phyloP scores from a whole-genome alignment of 352 stramenopile species.

The Pythium dissimile region DNA sequence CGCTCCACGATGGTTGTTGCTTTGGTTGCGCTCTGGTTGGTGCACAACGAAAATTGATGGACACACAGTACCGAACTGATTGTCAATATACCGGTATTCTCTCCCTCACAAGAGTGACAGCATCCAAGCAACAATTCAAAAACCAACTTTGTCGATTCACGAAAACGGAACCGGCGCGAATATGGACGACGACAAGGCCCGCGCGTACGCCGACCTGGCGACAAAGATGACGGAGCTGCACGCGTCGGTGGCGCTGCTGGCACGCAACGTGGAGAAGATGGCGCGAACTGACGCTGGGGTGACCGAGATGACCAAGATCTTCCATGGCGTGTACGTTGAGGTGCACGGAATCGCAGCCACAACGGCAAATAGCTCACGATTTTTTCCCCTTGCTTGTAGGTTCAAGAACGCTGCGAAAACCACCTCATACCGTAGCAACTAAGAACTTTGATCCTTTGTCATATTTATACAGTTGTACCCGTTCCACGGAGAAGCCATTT shows the following conservation, averaged over 20 bases:
- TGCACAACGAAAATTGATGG: constrained; percentile 20
- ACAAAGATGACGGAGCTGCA: constrained; percentile 76
- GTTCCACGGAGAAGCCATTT: too few relatives aligned
- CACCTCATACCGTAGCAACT: constrained; percentile 24
- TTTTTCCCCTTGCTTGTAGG: constrained; percentile 1
- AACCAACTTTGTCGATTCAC: too few relatives aligned
- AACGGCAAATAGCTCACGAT: too few relatives aligned
- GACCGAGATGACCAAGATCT: constrained; percentile 68
- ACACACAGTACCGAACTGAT: constrained; percentile 3
- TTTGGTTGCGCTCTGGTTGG: too few relatives aligned
- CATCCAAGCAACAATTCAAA: too few relatives aligned
- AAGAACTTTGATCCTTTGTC: background rate
- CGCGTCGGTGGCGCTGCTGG: constrained; percentile 59
- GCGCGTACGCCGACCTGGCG: constrained; percentile 61
- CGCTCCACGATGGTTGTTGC: background rate
- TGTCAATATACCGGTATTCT: constrained; percentile 1
- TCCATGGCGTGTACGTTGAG: constrained; percentile 71
- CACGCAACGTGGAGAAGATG: constrained; percentile 77
- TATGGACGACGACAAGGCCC: constrained; percentile 74
- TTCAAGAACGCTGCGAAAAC: constrained; percentile 32
- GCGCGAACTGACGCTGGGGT: constrained; percentile 63
- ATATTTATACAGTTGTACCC: constrained; percentile 9
- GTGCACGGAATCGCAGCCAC: too few relatives aligned
- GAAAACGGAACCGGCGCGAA: too few relatives aligned
- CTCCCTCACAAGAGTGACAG: background rate